Evolutionary conservation across 2,329 filamentous ascomycete genomes (phyloP).

Genomic region (Colletotrichum filicis): DNA sequence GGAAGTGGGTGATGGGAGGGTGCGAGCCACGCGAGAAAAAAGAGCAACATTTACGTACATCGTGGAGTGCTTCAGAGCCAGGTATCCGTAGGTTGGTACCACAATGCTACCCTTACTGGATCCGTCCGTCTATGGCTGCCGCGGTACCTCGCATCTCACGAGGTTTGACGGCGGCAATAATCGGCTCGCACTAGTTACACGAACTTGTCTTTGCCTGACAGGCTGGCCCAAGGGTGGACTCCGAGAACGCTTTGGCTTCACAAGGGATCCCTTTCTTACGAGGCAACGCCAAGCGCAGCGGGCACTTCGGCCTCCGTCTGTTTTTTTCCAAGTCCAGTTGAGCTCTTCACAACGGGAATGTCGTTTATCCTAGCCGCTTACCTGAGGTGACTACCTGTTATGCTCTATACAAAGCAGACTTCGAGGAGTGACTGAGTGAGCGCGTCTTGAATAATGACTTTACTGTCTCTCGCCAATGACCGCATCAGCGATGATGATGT

Average conservation of each 20-base stretch:
- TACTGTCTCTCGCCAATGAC: neutral
- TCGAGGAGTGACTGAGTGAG: no score
- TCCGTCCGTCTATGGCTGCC: neutral
- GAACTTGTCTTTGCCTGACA: neutral
- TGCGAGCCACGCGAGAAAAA: neutral
- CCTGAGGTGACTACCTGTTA: neutral
- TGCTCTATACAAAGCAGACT: neutral
- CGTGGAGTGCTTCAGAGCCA: neutral
- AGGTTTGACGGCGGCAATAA: slow-evolving; percentile 5
- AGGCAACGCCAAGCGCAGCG: neutral
- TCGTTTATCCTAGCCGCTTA: neutral
- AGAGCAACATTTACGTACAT: neutral
- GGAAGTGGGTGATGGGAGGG: neutral
- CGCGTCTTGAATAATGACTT: neutral
- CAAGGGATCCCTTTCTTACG: slow-evolving; percentile 14
- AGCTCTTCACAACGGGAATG: neutral
- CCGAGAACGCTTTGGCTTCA: neutral
- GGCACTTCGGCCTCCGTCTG: slow-evolving; percentile 8
- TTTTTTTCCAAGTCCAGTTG: neutral
- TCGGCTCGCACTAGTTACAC: neutral
- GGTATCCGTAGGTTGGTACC: no score
- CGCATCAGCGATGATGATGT: neutral
- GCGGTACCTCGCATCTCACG: neutral
- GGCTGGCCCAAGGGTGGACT: neutral
- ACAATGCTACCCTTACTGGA: neutral